Evolutionary conservation across 208 protist species (phyloP).

Genomic region (Leptomonas pyrrhocoris): DNA sequence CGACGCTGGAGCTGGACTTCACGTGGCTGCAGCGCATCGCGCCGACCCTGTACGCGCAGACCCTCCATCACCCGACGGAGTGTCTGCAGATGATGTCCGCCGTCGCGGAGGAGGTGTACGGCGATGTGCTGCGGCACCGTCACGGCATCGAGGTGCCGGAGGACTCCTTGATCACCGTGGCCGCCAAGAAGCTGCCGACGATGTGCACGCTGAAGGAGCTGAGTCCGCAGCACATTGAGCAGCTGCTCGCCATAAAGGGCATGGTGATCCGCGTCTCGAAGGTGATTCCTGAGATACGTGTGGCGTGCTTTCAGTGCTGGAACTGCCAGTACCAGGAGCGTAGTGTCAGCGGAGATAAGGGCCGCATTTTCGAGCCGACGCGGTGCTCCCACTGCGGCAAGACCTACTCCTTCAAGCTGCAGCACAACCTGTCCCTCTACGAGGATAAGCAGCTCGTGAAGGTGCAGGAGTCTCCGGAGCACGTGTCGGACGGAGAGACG

Average conservation of each 20-base stretch:
- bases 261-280: conserved; percentile 94
- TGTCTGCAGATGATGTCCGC: conserved; percentile 87
- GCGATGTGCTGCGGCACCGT: conserved; percentile 52
- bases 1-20: conserved; percentile 78
- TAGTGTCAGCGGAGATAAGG: conserved; percentile 84
- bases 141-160: conserved; percentile 55
- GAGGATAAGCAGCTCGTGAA: conserved; percentile 97
- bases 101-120: conserved; percentile 80
- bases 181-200: conserved; percentile 64
- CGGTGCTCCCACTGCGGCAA: conserved; percentile 92
- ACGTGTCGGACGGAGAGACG: conserved; percentile 99
- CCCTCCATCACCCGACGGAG: conserved; percentile 83
- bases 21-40: conserved; percentile 49
- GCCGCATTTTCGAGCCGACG: conserved; percentile 96
- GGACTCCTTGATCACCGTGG: conserved; percentile 65
- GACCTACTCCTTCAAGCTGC: conserved; percentile 87
- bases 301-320: conserved; percentile 96
- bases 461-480: conserved; percentile 98
- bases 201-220: conserved; percentile 75
- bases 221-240: conserved; percentile 79
- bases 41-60: conserved; percentile 65
- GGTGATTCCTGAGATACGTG: conserved; percentile 91
- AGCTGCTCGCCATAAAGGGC: conserved; percentile 85
- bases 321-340: conserved; percentile 88
- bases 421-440: conserved; percentile 96